Evolutionary conservation across 2,329 filamentous ascomycete genomes (phyloP), one percentile per base, ranked within the genome.

Genomic region (Aspergillus udagawae): DNA sequence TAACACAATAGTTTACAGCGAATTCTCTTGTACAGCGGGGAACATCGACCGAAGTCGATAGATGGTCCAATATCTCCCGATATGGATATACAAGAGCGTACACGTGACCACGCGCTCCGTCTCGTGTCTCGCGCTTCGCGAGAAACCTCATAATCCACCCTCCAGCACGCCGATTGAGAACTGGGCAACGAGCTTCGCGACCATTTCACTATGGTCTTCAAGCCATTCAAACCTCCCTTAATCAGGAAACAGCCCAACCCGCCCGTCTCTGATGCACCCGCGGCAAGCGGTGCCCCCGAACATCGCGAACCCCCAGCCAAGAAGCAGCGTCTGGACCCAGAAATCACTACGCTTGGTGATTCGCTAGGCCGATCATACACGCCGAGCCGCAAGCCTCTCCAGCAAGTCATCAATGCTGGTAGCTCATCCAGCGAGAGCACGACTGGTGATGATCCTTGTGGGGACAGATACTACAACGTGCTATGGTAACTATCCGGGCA

Each of bases 381-480:
- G 60, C 54, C 58, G 41, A 52, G 44, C 28, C 62, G 71, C 32
- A 74, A 69, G 50, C 73, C 72, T 45, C 60, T 76, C 9, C 62
- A 68, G 23, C 70, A 74, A 53, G 68, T 71, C 27, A 66, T 58
- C 41, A 70, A 73, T 54, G 38, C 56, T 25, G 55, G 64, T 29
- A 56, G 63, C 27, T 56, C 61, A 27, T 27, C 55, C 4, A 14
- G 55, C 8, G 55, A 20, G 1, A 27, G 41, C 5, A 28, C 12
- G 25, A 27, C 44, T 17, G 57, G 60, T 29, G 52, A 60, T 41
- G 59, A 58, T 44, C 38, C 50, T 20, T 27, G 51, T 2, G 66
- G 63, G 28, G 74, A 77, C 49, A 69, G 65, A 50, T 79, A 77
- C 59, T 81, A 76, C 60, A 80, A 77, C 67, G 79, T 75, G 47